Evolutionary conservation across 805 yeast species (phyloP).

Genomic region (Candida khao-thaluensis): DNA sequence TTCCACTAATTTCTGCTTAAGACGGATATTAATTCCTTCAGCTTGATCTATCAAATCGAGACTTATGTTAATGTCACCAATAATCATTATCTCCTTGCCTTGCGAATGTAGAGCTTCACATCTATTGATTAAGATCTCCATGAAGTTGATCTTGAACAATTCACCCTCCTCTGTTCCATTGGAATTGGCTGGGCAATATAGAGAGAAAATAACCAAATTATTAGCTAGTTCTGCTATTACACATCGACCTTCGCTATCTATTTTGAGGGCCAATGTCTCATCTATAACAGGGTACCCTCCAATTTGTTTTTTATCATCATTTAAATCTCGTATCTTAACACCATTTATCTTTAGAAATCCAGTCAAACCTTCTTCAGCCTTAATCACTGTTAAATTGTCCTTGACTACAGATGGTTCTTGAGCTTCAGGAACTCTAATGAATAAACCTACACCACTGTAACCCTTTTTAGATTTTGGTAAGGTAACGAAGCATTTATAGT

Average conservation of each 20-base stretch:
- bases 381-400: constrained; percentile 50
- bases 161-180: constrained; percentile 67
- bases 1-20: constrained; percentile 35
- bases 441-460: constrained; percentile 89
- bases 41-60: constrained; percentile 83
- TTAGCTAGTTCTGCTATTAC: constrained; percentile 69
- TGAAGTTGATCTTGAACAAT: constrained; percentile 53
- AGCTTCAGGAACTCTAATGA: constrained; percentile 52
- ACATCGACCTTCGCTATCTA: constrained; percentile 87
- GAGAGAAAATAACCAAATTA: constrained; percentile 58
- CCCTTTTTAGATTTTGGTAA: constrained; percentile 72
- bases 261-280: constrained; percentile 34
- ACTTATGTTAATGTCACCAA: constrained; percentile 89
- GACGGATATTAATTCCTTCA: constrained; percentile 52
- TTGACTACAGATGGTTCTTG: constrained; percentile 38
- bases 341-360: constrained; percentile 47
- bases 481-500: constrained; percentile 65
- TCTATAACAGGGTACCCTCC: constrained; percentile 65
- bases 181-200: constrained; percentile 94
- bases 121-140: constrained; percentile 59
- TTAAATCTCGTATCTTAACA: constrained; percentile 16
- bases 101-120: constrained; percentile 47
- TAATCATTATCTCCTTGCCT: constrained; percentile 69
- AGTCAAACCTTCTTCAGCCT: constrained; percentile 90
- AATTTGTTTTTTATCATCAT: constrained; percentile 39